Evolutionary conservation across 768 basidiomycete genomes (phyloP), one percentile per base, ranked within the genome.

Genomic region (Pleurotus citrinopileatus): DNA sequence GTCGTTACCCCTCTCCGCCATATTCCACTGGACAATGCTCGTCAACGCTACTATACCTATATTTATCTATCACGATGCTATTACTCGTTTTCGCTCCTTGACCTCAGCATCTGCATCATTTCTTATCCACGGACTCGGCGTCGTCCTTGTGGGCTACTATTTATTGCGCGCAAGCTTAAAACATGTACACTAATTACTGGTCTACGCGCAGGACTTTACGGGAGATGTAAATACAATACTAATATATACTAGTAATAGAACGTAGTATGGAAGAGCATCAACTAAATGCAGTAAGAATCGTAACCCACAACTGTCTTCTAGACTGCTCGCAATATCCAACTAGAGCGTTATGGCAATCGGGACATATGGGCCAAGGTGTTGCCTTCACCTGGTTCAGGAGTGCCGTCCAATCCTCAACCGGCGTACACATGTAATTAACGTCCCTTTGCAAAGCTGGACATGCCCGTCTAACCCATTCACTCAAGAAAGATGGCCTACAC

Each of bases 351-450:
- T 50, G 32, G 17, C 48, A 50, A n/a, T 34, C 48, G 17, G 17
- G n/a, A 13, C 48, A 50, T 7, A 50, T 22, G 12, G 15, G 19
- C 17, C 26, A 32, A 10, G 29, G 29, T 0, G 29, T 34, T 25
- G 48, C 29, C 32, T 50, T 50, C 17, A 50, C 13, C 27, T 13
- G 20, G 10, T 9, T 32, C 29, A 50, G 23, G 4, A 50, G 27
- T n/a, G 32, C 7, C 15, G 29, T 8, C 48, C 48, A 50, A 25
- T 50, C 48, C 23, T 50, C 48, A 4, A 50, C 36, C 4, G 48
- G 48, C 32, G 48, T 50, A 20, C 48, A 50, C 48, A 50, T 50
- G 22, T 9, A 50, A 26, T 50, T 50, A 9, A 13, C 27, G 6
- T 17, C 36, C 34, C 48, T 28, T 10, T 50, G 22, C 28, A 50